Conservation (phyloP, 306 rosid species). For the Hippophae tibetana region DNA sequence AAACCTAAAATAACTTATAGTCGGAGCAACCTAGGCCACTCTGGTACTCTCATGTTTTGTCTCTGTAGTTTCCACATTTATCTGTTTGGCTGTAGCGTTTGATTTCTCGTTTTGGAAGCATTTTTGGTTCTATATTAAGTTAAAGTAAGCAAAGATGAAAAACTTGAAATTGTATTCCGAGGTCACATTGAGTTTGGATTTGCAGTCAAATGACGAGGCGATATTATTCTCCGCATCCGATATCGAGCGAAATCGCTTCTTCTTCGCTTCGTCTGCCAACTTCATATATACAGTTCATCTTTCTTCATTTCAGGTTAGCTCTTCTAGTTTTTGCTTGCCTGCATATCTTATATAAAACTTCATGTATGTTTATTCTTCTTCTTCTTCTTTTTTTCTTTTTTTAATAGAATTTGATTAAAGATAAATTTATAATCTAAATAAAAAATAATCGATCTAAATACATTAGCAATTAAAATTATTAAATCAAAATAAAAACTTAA, state of each 20-base stretch:
- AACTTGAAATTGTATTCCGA: constrained; percentile 66
- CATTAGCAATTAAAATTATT: too few species aligned
- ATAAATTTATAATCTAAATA: too few species aligned
- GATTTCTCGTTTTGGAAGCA: neutral
- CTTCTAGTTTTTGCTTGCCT: neutral
- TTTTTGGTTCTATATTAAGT: neutral
- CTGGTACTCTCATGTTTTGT: too few species aligned
- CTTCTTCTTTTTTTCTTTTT: neutral
- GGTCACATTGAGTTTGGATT: constrained; percentile 38
- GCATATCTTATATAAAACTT: neutral
- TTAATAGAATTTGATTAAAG: too few species aligned
- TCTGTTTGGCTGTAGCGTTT: neutral
- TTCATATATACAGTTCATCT: constrained; percentile 53
- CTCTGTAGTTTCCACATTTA: too few species aligned
- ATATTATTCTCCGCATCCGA: constrained; percentile 61
- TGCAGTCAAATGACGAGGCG: constrained; percentile 38
- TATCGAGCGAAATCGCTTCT: constrained; percentile 79
- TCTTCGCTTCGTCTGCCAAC: constrained; percentile 71
- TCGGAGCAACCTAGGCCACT: too few species aligned
- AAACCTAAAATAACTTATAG: too few species aligned
- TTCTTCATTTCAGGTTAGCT: constrained; percentile 59
- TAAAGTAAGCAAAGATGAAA: constrained; percentile 35
- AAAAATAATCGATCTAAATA: too few species aligned
- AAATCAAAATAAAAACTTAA: too few species aligned
- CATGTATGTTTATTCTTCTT: neutral